phyloP scores from a whole-genome alignment of 805 yeast genomes.

The Saccharomycopsis babjevae region DNA sequence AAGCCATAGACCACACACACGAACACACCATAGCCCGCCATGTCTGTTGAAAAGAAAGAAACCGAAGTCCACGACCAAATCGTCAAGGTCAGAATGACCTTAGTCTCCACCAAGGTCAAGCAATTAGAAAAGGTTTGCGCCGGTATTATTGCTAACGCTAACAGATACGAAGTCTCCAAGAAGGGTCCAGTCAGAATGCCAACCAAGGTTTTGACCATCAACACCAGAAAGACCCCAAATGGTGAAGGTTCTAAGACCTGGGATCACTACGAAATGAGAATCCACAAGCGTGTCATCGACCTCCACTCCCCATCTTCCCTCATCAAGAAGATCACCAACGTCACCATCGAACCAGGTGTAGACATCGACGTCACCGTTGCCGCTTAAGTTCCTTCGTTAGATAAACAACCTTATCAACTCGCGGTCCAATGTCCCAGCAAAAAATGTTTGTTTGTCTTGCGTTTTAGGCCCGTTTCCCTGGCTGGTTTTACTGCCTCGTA shows the following conservation, averaged over 20 bases:
- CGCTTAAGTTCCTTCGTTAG: constrained; percentile 38
- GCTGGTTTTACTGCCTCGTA: too few relatives aligned
- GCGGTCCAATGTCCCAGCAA: too few relatives aligned
- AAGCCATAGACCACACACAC: background rate
- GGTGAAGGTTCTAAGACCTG: constrained; percentile 99
- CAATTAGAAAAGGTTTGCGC: constrained; percentile 94
- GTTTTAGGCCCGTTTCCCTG: too few relatives aligned
- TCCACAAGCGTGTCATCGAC: constrained; percentile 99
- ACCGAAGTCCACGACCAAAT: constrained; percentile 75
- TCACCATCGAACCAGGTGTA: constrained; percentile 99
- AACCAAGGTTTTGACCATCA: constrained; percentile 94
- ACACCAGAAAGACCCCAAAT: constrained; percentile 99
- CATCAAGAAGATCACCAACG: constrained; percentile 93
- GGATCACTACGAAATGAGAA: constrained; percentile 99
- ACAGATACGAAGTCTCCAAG: constrained; percentile 70
- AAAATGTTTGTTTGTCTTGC: too few relatives aligned
- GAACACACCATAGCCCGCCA: constrained; percentile 25
- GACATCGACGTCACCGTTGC: constrained; percentile 92
- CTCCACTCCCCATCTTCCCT: constrained; percentile 90
- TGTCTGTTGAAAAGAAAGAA: constrained; percentile 81
- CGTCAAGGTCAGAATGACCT: constrained; percentile 97
- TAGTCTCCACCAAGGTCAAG: constrained; percentile 98
- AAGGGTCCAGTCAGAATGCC: constrained; percentile 99
- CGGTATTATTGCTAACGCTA: constrained; percentile 83
- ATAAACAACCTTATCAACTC: too few relatives aligned